Conservation (phyloP, 179 eudicot species). For the Spergularia azorica region DNA sequence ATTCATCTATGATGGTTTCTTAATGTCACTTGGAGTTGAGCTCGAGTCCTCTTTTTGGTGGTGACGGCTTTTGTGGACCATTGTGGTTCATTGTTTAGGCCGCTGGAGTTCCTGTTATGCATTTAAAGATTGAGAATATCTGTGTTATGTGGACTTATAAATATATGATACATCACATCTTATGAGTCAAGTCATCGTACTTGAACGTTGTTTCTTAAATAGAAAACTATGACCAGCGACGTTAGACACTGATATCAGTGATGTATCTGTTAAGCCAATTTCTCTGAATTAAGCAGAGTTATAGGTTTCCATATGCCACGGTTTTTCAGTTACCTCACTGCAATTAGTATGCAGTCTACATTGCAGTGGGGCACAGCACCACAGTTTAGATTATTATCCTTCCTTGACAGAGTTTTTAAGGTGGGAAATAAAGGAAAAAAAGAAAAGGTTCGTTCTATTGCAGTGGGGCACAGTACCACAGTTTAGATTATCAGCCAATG, state of each 20-base stretch:
- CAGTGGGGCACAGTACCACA: too few species aligned
- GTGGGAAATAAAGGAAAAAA: neutral
- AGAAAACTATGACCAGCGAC: too few species aligned
- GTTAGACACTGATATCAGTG: too few species aligned
- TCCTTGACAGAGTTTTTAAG: neutral
- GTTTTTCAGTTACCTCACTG: neutral
- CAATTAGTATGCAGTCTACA: neutral
- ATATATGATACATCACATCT: neutral
- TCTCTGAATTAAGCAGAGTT: neutral
- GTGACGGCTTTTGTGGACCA: neutral
- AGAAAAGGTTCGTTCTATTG: neutral
- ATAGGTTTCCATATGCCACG: too few species aligned
- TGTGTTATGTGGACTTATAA: neutral
- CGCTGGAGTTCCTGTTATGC: neutral
- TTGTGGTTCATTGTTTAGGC: neutral
- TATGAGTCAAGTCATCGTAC: neutral
- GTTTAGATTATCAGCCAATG: neutral
- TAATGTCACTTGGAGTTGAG: neutral
- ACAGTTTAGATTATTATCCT: neutral
- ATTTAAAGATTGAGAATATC: neutral
- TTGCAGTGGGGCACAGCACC: neutral
- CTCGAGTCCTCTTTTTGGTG: neutral
- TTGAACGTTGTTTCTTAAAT: too few species aligned
- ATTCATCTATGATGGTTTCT: neutral
- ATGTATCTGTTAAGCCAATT: neutral